These are phyloP conservation scores for Populus hybrid DNA, from an alignment of 441 rosid species.

Conservation along the genomic window DNA sequence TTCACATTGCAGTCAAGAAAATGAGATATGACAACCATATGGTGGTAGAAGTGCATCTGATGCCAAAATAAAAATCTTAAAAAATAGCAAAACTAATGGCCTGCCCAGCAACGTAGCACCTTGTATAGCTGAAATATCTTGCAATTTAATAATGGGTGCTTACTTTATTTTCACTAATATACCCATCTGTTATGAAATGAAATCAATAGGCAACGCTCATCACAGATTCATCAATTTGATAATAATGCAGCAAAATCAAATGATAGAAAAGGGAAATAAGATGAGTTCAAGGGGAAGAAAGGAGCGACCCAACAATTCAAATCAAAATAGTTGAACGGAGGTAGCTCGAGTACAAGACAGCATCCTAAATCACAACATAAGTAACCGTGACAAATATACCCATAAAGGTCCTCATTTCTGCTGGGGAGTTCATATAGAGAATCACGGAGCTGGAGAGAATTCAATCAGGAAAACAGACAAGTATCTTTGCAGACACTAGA, in stretches of 20 bases:
- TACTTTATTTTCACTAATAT: no score
- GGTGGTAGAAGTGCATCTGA: background rate
- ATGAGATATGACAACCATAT: background rate
- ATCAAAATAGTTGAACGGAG: conserved; percentile 6
- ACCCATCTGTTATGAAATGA: background rate
- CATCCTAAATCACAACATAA: background rate
- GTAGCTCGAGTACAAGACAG: conserved; percentile 3
- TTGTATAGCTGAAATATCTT: background rate
- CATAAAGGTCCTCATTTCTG: background rate
- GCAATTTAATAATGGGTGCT: background rate
- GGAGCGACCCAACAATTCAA: background rate
- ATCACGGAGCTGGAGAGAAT: conserved; percentile 2
- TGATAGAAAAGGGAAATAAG: background rate
- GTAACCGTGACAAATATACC: background rate
- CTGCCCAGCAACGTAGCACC: background rate
- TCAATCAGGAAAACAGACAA: background rate
- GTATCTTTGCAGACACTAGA: background rate
- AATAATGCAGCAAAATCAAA: conserved; percentile 10
- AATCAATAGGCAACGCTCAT: background rate
- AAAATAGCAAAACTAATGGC: background rate
- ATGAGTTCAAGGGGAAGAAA: background rate
- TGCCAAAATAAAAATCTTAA: background rate
- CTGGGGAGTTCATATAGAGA: background rate
- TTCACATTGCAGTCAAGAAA: background rate
- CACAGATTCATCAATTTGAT: background rate